Base-by-base conservation (phyloP, 371 early-diverging fungal species). In the Zopfochytrium polystomum region DNA sequence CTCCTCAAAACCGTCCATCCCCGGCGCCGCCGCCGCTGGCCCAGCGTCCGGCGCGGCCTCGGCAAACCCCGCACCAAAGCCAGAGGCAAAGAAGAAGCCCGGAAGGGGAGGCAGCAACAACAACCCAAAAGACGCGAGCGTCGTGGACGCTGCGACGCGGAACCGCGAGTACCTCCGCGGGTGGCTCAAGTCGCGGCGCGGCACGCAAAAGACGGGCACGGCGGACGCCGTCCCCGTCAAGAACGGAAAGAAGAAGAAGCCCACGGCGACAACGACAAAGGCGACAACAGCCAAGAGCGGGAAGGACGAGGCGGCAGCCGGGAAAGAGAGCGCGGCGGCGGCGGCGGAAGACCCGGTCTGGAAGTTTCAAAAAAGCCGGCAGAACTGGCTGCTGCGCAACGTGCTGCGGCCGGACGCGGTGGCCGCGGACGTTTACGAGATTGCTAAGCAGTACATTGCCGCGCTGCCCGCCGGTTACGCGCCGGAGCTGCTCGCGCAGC, bases 341-440 rank as follows among this genome's bases (percentile, higher is more conserved):
- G 4, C n/a, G 15, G 4, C 35, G 22, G 60, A 60, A 26, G 30
- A 44, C 4, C 15, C 32, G n/a, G 18, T 23, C n/a, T 60, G 52
- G 52, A 60, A 60, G 60, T 60, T 60, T 31, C 51, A 52, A 22
- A 60, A 60, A 31, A 6, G 38, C 18, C 58, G 60, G 6, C 52
- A 60, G 38, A 42, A 52, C 22, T 60, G 60, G 52, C 15, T 60
- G 18, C 32, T 60, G 27, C 45, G 52, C 31, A 31, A 60, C 42
- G 15, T 50, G 5, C 32, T 60, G 29, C 31, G 52, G 22, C 22
- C 38, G 27, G 20, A 38, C 42, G 44, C 34, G 43, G 42, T 60
- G 25, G 7, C 60, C 15, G 30, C 13, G 4, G 30, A 32, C 29
- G 30, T 42, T 26, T 60, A 52, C 44, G 22, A 15, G 22, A 60